phyloP scores from a whole-genome alignment of 1,284 basidiomycete genomes.

The Cerioporus squamosus region DNA sequence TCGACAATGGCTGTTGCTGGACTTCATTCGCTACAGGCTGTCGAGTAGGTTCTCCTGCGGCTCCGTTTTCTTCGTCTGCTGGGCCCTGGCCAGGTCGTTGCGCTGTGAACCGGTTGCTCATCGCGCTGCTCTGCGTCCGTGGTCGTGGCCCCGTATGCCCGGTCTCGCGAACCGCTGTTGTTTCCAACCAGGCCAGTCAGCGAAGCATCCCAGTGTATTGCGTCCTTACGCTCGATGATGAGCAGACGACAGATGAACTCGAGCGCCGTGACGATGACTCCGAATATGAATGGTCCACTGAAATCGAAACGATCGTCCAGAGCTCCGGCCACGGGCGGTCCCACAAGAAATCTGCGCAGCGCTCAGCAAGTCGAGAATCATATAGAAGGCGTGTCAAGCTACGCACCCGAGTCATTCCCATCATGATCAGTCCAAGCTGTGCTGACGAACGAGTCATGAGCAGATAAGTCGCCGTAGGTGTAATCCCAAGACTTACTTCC shows the following conservation, averaged over 20 bases:
- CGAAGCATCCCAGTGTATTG: conserved; percentile 52
- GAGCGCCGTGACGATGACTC: conserved; percentile 58
- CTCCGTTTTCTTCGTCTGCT: background rate
- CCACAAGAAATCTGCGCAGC: conserved; percentile 49
- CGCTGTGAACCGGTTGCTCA: background rate
- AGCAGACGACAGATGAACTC: conserved; percentile 69
- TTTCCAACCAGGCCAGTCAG: conserved; percentile 41
- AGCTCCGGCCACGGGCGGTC: conserved; percentile 72
- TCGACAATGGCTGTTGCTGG: conserved; percentile 5
- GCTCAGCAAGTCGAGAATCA: background rate
- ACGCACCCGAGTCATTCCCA: conserved; percentile 71
- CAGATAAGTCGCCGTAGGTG: background rate
- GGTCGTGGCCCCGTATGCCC: conserved; percentile 6
- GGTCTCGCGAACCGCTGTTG: background rate
- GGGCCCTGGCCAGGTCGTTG: background rate
- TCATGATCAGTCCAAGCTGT: conserved; percentile 76
- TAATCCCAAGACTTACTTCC: conserved; percentile 53
- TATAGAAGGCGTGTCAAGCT: too few species aligned
- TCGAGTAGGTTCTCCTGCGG: background rate
- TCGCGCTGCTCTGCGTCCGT: conserved; percentile 10
- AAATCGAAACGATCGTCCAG: conserved; percentile 73
- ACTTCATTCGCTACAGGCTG: background rate
- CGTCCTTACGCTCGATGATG: conserved; percentile 66
- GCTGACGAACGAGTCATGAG: conserved; percentile 44
- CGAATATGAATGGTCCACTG: conserved; percentile 76